These are phyloP conservation scores for Asclepias syriaca DNA, from an alignment of 257 asterid genomes.

Conservation along the genomic window DNA sequence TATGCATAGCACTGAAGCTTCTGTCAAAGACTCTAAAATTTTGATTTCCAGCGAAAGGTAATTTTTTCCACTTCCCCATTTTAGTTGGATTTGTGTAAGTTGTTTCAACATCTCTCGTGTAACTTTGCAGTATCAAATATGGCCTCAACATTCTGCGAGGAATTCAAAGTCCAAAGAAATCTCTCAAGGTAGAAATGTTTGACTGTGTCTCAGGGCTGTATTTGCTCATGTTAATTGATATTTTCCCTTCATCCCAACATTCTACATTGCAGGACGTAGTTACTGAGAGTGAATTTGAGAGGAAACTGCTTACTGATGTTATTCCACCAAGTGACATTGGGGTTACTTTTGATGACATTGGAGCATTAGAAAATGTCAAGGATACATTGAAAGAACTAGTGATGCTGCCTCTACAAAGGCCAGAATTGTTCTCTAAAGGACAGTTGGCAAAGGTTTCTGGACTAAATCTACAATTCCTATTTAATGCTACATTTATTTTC, in stretches of 20 bases:
- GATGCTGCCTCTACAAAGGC: slow-evolving; percentile 91
- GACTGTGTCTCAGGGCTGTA: slow-evolving; percentile 14
- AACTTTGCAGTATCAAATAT: slow-evolving; percentile 55
- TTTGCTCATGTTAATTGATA: background rate
- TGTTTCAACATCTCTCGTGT: background rate
- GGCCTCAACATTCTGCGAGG: slow-evolving; percentile 61
- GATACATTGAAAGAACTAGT: slow-evolving; percentile 86
- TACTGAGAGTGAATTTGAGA: slow-evolving; percentile 86
- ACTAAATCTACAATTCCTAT: background rate
- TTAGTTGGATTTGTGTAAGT: background rate
- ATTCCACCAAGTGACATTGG: slow-evolving; percentile 79
- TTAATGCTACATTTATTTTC: background rate
- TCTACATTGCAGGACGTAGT: slow-evolving; percentile 56
- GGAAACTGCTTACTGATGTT: slow-evolving; percentile 74
- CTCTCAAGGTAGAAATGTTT: slow-evolving; percentile 56
- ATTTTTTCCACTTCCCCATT: background rate
- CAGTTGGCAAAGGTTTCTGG: slow-evolving; percentile 63
- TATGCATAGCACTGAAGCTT: slow-evolving; percentile 47
- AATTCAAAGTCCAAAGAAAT: slow-evolving; percentile 64
- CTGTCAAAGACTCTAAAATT: slow-evolving; percentile 40
- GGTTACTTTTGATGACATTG: slow-evolving; percentile 89
- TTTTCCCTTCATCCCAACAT: slow-evolving; percentile 1
- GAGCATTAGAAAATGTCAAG: slow-evolving; percentile 86
- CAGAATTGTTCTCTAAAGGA: slow-evolving; percentile 89
- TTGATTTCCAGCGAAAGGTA: slow-evolving; percentile 71